Conservation (phyloP, 192 early-diverging fungal species). For the Umbelopsis sp. region DNA sequence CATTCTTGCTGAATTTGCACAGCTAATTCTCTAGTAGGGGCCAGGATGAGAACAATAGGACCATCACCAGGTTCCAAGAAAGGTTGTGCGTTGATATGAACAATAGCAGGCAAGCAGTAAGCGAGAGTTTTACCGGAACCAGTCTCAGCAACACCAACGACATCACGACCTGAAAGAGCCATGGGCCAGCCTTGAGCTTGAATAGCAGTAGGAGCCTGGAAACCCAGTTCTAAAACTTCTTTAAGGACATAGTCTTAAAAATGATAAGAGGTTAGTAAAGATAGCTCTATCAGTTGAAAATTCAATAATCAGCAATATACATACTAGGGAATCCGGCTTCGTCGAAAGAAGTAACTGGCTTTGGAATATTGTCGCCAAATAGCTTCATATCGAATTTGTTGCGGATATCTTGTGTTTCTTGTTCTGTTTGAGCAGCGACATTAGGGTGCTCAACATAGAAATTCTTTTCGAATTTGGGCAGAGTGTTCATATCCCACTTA, state of each 20-base stretch:
- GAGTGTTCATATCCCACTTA: conserved; percentile 68
- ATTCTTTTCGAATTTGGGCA: conserved; percentile 93
- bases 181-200: conserved; percentile 99
- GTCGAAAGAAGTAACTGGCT: conserved; percentile 84
- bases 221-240: conserved; percentile 85
- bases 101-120: conserved; percentile 92
- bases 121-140: conserved; percentile 96
- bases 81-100: conserved; percentile 98
- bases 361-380: conserved; percentile 83
- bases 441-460: conserved; percentile 88
- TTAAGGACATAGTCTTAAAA: conserved; percentile 77
- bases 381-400: conserved; percentile 81
- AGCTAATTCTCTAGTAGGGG: conserved; percentile 96
- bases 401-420: conserved; percentile 83
- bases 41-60: conserved; percentile 93
- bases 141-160: conserved; percentile 89
- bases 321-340: conserved; percentile 89
- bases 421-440: conserved; percentile 65
- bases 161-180: conserved; percentile 93
- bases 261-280: not conserved
- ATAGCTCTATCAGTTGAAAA: not conserved
- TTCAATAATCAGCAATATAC: conserved; percentile 1
- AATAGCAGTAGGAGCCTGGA: conserved; percentile 88
- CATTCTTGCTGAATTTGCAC: conserved; percentile 96
- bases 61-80: conserved; percentile 91